These are phyloP conservation scores for Gentiana straminea DNA, from an alignment of 257 asterid species.

Conservation along the genomic window DNA sequence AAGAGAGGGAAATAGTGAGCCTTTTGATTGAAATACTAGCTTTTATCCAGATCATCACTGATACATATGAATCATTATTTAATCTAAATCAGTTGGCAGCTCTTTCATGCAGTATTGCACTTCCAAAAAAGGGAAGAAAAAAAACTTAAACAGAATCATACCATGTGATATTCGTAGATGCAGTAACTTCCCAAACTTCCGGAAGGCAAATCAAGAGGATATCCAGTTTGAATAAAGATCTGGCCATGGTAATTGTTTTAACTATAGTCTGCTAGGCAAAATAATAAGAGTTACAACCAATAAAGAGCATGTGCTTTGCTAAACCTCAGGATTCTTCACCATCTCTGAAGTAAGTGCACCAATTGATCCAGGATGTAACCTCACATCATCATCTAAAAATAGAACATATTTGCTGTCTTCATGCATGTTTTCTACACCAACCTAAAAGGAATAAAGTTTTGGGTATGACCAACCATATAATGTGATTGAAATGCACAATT, in stretches of 20 bases:
- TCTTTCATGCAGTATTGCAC: too few species aligned
- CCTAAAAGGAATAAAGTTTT: constrained; percentile 29
- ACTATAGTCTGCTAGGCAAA: too few species aligned
- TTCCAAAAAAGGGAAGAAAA: not conserved
- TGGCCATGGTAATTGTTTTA: constrained; percentile 21
- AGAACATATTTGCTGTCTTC: constrained; percentile 79
- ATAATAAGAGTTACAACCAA: too few species aligned
- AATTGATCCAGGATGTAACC: constrained; percentile 94
- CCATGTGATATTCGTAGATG: constrained; percentile 98
- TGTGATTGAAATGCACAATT: not conserved
- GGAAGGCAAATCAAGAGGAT: constrained; percentile 96
- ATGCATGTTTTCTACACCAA: constrained; percentile 87
- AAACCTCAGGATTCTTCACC: constrained; percentile 86
- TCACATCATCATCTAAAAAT: constrained; percentile 90
- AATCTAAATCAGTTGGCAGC: not conserved
- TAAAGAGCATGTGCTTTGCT: not conserved
- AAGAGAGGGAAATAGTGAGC: not conserved
- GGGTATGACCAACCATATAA: not conserved
- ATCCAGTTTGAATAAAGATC: constrained; percentile 98
- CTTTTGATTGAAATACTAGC: not conserved
- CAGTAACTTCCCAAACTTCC: constrained; percentile 98
- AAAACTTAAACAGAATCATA: constrained; percentile 20
- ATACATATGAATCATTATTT: not conserved
- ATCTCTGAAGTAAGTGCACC: constrained; percentile 91
- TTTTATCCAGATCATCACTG: too few species aligned